These are phyloP conservation scores for Saccharomyces uvarum DNA, from an alignment of 1,139 yeast species.

Conservation along the genomic window DNA sequence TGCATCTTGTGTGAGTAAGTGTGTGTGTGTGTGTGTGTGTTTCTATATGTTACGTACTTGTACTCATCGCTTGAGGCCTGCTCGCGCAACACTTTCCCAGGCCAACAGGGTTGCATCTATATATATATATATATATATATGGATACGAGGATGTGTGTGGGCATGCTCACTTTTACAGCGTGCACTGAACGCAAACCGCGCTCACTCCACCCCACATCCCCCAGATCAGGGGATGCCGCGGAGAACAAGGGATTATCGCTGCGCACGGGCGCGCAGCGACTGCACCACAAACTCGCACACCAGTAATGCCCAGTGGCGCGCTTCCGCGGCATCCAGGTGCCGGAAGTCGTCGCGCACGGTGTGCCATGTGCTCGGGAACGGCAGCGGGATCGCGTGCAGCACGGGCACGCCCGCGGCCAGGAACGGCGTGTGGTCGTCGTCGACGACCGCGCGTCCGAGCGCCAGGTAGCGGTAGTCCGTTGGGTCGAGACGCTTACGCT, in stretches of 20 bases:
- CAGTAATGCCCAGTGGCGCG: slow-evolving; percentile 27
- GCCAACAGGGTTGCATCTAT: not conserved
- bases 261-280: not conserved
- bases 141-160: not conserved
- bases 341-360: slow-evolving; percentile 33
- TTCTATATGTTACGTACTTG: not conserved
- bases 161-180: not conserved
- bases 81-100: not conserved
- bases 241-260: not conserved
- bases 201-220: not conserved
- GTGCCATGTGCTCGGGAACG: slow-evolving; percentile 49
- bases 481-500: slow-evolving; percentile 16
- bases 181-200: not conserved
- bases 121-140: not conserved
- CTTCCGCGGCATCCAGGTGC: slow-evolving; percentile 23
- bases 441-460: slow-evolving; percentile 32
- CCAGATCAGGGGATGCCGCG: not conserved
- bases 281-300: slow-evolving; percentile 20
- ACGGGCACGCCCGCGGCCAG: slow-evolving; percentile 39
- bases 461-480: slow-evolving; percentile 14
- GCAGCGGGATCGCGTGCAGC: slow-evolving; percentile 44
- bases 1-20: not conserved
- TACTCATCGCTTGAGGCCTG: not conserved
- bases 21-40: not conserved
- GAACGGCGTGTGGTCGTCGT: slow-evolving; percentile 52